A percentile compares a stretch with the other conserved stretches of the same genome.
phyloP scores from a whole-genome alignment of 139 green algal species.

The Bryopsis sp. region DNA sequence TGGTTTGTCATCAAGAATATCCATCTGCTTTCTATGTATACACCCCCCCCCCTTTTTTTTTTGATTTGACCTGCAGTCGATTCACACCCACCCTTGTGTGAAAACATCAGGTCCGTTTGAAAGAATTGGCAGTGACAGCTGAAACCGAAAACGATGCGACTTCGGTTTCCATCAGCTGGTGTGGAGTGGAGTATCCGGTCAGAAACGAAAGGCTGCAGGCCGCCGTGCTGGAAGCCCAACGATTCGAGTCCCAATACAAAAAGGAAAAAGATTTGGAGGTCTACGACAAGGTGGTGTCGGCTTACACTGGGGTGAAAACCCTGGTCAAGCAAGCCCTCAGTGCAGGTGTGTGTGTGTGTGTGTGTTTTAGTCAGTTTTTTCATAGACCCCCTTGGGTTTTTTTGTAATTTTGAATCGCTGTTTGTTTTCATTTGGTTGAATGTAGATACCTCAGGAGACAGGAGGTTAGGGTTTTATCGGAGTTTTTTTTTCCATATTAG shows the following conservation, averaged over 20 bases:
- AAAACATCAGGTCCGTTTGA: neutral
- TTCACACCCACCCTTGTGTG: too few relatives aligned
- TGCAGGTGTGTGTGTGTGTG: neutral
- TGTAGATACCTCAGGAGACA: too few relatives aligned
- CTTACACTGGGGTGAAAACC: neutral
- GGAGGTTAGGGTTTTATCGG: too few relatives aligned
- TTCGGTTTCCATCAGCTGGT: neutral
- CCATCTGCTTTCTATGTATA: too few relatives aligned
- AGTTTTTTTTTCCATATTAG: too few relatives aligned
- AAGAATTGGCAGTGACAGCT: neutral
- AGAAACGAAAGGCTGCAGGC: conserved; percentile 4
- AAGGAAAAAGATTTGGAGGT: neutral
- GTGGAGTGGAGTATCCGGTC: neutral
- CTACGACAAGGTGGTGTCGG: conserved; percentile 10
- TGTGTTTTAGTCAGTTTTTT: too few relatives aligned
- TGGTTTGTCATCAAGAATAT: too few relatives aligned
- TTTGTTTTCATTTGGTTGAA: too few relatives aligned
- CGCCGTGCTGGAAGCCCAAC: neutral
- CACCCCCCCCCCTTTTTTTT: too few relatives aligned
- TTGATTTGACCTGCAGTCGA: too few relatives aligned
- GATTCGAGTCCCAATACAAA: neutral
- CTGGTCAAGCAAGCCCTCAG: conserved; percentile 4
- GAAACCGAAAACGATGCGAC: neutral
- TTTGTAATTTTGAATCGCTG: too few relatives aligned
- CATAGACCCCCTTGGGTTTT: too few relatives aligned